These are phyloP conservation scores for Patellaria atrata DNA, from an alignment of 495 filamentous ascomycete genomes.

Conservation along the genomic window DNA sequence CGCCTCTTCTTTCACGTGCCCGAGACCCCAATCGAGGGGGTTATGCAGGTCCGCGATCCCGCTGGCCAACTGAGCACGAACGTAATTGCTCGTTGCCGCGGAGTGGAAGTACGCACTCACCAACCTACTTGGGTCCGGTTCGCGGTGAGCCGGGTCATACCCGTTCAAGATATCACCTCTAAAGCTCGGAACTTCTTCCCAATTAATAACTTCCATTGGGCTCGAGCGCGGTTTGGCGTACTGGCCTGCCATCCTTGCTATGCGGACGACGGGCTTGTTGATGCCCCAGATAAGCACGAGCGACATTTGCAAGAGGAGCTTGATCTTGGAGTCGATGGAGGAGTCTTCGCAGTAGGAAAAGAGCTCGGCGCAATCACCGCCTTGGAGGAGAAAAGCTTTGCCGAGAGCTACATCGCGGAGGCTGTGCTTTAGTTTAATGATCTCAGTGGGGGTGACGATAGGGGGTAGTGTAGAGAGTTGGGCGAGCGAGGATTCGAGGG, in stretches of 20 bases:
- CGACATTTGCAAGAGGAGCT: slow-evolving; percentile 90
- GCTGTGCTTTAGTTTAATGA: slow-evolving; percentile 57
- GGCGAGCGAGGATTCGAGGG: slow-evolving; percentile 45
- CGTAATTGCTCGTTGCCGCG: slow-evolving; percentile 81
- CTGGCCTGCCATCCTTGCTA: slow-evolving; percentile 92
- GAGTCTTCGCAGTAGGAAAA: slow-evolving; percentile 87
- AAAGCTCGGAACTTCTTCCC: slow-evolving; percentile 73
- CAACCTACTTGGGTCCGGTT: slow-evolving; percentile 65
- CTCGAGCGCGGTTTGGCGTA: slow-evolving; percentile 91
- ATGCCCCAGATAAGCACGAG: slow-evolving; percentile 78
- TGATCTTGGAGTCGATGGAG: slow-evolving; percentile 90
- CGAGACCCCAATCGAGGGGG: slow-evolving; percentile 86
- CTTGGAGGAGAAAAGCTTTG: slow-evolving; percentile 88
- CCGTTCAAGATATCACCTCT: slow-evolving; percentile 94
- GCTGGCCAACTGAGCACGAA: slow-evolving; percentile 66
- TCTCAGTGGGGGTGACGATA: slow-evolving; percentile 77
- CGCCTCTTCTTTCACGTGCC: slow-evolving; percentile 73
- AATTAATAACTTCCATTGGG: slow-evolving; percentile 69
- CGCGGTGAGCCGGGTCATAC: slow-evolving; percentile 53
- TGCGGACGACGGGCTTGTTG: slow-evolving; percentile 87
- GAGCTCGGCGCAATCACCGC: slow-evolving; percentile 91
- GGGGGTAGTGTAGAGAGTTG: slow-evolving; percentile 73
- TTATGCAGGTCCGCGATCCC: slow-evolving; percentile 89
- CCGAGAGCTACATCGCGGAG: slow-evolving; percentile 79
- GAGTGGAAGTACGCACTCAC: slow-evolving; percentile 94